Evolutionary conservation across 2,329 filamentous ascomycete genomes (phyloP).

Genomic region (Bipolaris sorokiniana): DNA sequence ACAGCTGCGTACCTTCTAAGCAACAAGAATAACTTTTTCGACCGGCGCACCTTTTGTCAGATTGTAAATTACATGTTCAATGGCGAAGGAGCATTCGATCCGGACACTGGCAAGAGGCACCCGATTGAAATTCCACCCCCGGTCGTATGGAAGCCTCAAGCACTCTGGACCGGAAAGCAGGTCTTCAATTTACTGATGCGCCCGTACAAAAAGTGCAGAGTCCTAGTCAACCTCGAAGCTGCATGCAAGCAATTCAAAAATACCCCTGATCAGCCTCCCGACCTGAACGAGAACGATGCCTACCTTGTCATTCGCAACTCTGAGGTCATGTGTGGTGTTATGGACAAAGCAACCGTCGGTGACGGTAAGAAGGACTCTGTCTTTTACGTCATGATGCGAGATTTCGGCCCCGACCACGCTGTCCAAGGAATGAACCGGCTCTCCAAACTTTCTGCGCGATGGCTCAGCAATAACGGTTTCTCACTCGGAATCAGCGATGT

Average conservation of each 20-base stretch:
- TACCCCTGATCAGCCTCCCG: constrained; percentile 71
- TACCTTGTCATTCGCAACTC: constrained; percentile 96
- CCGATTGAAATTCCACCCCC: constrained; percentile 86
- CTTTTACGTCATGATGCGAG: constrained; percentile 94
- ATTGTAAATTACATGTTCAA: constrained; percentile 95
- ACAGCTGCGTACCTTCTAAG: constrained; percentile 91
- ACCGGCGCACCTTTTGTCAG: constrained; percentile 85
- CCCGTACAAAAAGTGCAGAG: constrained; percentile 81
- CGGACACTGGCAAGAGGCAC: constrained; percentile 56
- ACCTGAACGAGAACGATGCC: constrained; percentile 75
- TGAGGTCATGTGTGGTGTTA: constrained; percentile 94
- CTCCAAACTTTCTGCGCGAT: constrained; percentile 86
- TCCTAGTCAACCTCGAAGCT: constrained; percentile 90
- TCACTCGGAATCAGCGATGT: constrained; percentile 97
- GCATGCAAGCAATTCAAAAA: constrained; percentile 82
- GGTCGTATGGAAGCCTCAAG: constrained; percentile 81
- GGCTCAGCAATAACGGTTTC: constrained; percentile 88
- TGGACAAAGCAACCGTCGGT: constrained; percentile 98
- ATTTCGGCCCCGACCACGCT: constrained; percentile 89
- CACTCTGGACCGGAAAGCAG: constrained; percentile 96
- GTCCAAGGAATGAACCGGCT: constrained; percentile 92
- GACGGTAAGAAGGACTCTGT: constrained; percentile 97
- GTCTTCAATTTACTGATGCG: constrained; percentile 91
- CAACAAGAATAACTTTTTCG: constrained; percentile 91
- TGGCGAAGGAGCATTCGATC: constrained; percentile 61